Evolutionary conservation across 768 basidiomycete species (phyloP), one percentile per base, ranked within the genome.

Genomic region (Mycena amicta): DNA sequence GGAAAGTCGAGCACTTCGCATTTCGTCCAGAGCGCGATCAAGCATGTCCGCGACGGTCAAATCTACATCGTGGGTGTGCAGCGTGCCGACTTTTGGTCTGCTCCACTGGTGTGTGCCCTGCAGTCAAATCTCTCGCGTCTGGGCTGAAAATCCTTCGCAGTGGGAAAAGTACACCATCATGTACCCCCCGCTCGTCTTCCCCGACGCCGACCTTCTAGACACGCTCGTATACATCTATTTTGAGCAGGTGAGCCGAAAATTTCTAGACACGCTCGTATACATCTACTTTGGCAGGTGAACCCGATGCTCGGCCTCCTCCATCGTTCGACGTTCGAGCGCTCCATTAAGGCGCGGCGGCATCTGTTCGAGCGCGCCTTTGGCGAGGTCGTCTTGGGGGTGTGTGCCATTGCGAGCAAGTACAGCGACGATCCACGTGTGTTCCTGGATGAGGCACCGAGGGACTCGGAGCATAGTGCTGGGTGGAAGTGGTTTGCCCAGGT

Each of bases 401-500:
- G 88, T 66, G 89, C 92, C 0, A 68, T 83, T 37, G 90, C 76
- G 23, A 69, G 72, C 57, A 79, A 89, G 22, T 87, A 75, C 64
- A 79, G 83, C 23, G 74, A 86, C 55, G 87, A 81, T 56, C 70
- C 72, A 0, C 59, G 75, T 50, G 75, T 79, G 8, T 56, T 74
- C 31, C 57, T 70, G 4, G 47, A 49, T 4, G 25, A 49, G 12
- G 65, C 70, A 12, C 69, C 66, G 12, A 79, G 74, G 33, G 64
- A 71, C 20, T 67, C 74, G 4, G 70, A 78, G 12, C 73, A 79
- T 26, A 81, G 80, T 16, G 70, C 77, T 23, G 86, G 86, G 1
- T 89, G 85, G 84, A 79, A 80, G 65, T 89, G 79, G 67, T 83
- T 84, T 60, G 63, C 70, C 20, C 86, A 89, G 67, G 81, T 89